phyloP scores from a whole-genome alignment of 345 rosid genomes.

The Citrus cavaleriei region DNA sequence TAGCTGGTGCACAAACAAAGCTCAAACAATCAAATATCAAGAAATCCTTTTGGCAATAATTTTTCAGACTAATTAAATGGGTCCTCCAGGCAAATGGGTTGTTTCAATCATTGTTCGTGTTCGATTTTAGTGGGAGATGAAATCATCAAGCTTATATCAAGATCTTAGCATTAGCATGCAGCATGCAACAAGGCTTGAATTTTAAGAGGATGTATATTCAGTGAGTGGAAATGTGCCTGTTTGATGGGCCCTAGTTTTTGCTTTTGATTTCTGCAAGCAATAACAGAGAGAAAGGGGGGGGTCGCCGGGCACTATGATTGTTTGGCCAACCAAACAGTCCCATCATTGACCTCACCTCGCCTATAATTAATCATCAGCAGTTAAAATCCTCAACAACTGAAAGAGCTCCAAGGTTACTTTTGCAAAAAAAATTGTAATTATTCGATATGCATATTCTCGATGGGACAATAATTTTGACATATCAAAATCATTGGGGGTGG shows the following conservation, averaged over 20 bases:
- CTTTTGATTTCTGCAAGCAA: constrained; percentile 1
- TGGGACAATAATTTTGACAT: constrained; percentile 13
- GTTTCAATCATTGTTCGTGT: constrained; percentile 26
- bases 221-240: constrained; percentile 8
- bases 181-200: constrained; percentile 1
- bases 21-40: neutral
- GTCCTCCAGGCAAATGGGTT: constrained; percentile 21
- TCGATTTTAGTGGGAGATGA: neutral
- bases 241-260: constrained; percentile 14
- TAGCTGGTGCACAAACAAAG: constrained; percentile 13
- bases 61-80: constrained; percentile 6
- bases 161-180: constrained; percentile 8
- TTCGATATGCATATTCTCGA: neutral
- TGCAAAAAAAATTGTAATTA: neutral
- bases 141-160: constrained; percentile 14
- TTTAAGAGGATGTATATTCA: neutral
- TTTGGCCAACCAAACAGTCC: constrained; percentile 4
- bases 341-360: neutral
- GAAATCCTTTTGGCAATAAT: constrained; percentile 3
- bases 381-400: constrained; percentile 8
- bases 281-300: no score
- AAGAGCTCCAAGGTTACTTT: constrained; percentile 4
- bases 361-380: neutral
- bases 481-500: constrained; percentile 16
- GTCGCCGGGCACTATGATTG: neutral